Percentiles rank a stretch among this genome's conserved stretches.
Evolutionary conservation across 306 rosid species (phyloP).

Genomic region (Ceratonia siliqua): DNA sequence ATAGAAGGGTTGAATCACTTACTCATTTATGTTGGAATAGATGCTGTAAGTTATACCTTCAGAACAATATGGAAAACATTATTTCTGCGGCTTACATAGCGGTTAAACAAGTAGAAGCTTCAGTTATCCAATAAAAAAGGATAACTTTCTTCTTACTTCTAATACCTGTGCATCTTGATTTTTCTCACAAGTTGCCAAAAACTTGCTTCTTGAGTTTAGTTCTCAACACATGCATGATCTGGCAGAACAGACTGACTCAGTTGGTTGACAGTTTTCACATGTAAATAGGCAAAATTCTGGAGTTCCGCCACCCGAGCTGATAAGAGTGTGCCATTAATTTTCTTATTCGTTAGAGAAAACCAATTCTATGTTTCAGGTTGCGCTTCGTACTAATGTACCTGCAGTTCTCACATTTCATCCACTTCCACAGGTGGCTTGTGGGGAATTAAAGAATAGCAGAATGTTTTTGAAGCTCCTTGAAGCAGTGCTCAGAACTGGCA

Average conservation of each 20-base stretch:
- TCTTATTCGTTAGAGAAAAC: neutral
- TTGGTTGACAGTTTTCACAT: neutral
- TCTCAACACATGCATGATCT: neutral
- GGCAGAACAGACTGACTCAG: neutral
- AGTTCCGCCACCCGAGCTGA: neutral
- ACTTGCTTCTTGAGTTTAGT: neutral
- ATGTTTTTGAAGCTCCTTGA: slow-evolving; percentile 90
- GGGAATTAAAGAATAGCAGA: slow-evolving; percentile 68
- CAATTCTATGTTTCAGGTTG: neutral
- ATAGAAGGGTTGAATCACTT: neutral
- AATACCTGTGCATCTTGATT: neutral
- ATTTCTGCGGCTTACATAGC: neutral
- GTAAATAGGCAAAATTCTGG: neutral
- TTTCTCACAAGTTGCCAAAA: neutral
- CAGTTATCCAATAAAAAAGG: neutral
- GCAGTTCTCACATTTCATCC: slow-evolving; percentile 24
- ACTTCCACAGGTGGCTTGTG: slow-evolving; percentile 70
- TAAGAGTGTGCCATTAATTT: neutral
- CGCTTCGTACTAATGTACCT: neutral
- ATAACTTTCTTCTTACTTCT: no score
- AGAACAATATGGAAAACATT: neutral
- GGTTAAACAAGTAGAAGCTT: neutral
- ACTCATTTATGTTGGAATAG: neutral
- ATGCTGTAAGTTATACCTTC: neutral
- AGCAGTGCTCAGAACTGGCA: slow-evolving; percentile 91